Evolutionary conservation across 2,329 filamentous ascomycete genomes (phyloP).

Genomic region (Pseudogymnoascus sp.): DNA sequence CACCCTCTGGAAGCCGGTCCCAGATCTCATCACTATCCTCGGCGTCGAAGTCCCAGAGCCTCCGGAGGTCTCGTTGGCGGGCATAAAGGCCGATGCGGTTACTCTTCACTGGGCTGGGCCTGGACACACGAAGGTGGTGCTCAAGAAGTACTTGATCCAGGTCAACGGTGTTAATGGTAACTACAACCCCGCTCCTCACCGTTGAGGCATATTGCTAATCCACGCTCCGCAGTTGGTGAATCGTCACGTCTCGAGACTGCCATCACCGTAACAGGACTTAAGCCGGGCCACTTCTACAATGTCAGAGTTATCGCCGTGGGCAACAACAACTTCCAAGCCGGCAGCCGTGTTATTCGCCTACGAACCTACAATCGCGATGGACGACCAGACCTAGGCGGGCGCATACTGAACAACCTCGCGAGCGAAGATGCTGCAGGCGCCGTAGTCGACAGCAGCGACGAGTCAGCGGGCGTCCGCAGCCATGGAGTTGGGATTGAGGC

Average conservation of each 20-base stretch:
- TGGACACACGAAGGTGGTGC: slow-evolving; percentile 54
- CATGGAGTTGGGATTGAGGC: slow-evolving; percentile 55
- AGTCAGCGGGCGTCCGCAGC: slow-evolving; percentile 31
- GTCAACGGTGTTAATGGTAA: slow-evolving; percentile 87
- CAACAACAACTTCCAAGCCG: slow-evolving; percentile 84
- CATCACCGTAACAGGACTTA: slow-evolving; percentile 83
- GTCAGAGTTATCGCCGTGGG: slow-evolving; percentile 89
- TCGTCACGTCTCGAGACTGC: slow-evolving; percentile 73
- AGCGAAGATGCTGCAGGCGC: slow-evolving; percentile 42
- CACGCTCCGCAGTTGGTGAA: slow-evolving; percentile 61
- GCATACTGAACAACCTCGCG: slow-evolving; percentile 49
- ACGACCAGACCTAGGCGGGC: slow-evolving; percentile 50
- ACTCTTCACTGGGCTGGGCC: slow-evolving; percentile 86
- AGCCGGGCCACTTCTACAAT: slow-evolving; percentile 85
- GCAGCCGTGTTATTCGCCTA: slow-evolving; percentile 77
- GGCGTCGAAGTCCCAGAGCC: slow-evolving; percentile 89
- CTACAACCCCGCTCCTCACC: slow-evolving; percentile 24
- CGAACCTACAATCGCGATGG: slow-evolving; percentile 65
- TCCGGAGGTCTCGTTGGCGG: slow-evolving; percentile 83
- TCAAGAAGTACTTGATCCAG: slow-evolving; percentile 78
- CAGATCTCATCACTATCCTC: slow-evolving; percentile 81
- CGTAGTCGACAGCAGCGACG: slow-evolving; percentile 40
- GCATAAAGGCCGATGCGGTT: slow-evolving; percentile 79
- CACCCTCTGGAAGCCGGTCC: slow-evolving; percentile 83
- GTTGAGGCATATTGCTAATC: slow-evolving; percentile 15